phyloP scores from a whole-genome alignment of 192 early-diverging fungal species.

The Piromyces finnis region DNA sequence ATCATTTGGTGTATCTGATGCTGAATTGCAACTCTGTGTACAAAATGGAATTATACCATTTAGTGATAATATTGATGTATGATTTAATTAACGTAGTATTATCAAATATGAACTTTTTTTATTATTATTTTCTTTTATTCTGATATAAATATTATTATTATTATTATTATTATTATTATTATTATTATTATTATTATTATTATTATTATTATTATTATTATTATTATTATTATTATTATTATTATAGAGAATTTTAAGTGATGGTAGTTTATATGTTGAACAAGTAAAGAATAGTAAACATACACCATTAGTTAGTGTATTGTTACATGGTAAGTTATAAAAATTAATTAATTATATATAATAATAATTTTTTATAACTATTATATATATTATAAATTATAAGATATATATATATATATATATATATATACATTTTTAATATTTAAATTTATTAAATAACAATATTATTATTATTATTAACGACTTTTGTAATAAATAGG shows the following conservation, averaged over 20 bases:
- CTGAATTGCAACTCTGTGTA: slow-evolving; percentile 70
- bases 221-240: slow-evolving; percentile 6
- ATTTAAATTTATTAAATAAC: too few relatives aligned
- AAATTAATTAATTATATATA: too few relatives aligned
- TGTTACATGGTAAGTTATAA: slow-evolving; percentile 66
- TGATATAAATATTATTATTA: too few relatives aligned
- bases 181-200: not conserved
- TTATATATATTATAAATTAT: too few relatives aligned
- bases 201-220: too few relatives aligned
- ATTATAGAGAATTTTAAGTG: slow-evolving; percentile 21
- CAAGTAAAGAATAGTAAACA: slow-evolving; percentile 55
- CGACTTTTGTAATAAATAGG: too few relatives aligned
- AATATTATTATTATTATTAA: too few relatives aligned
- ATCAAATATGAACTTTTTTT: slow-evolving; percentile 14
- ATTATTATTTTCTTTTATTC: slow-evolving; percentile 28
- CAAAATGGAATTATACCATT: slow-evolving; percentile 77
- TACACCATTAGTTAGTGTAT: slow-evolving; percentile 78
- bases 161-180: not conserved
- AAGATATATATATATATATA: too few relatives aligned
- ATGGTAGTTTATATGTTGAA: slow-evolving; percentile 32
- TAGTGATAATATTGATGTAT: slow-evolving; percentile 31
- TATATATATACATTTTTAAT: too few relatives aligned
- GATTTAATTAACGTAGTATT: slow-evolving; percentile 22
- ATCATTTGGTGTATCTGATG: slow-evolving; percentile 84
- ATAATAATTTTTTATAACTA: too few relatives aligned